A percentile compares a stretch with the other conserved stretches of the same genome.
phyloP scores from a whole-genome alignment of 1,284 basidiomycete genomes.

The Porodaedalea pini region DNA sequence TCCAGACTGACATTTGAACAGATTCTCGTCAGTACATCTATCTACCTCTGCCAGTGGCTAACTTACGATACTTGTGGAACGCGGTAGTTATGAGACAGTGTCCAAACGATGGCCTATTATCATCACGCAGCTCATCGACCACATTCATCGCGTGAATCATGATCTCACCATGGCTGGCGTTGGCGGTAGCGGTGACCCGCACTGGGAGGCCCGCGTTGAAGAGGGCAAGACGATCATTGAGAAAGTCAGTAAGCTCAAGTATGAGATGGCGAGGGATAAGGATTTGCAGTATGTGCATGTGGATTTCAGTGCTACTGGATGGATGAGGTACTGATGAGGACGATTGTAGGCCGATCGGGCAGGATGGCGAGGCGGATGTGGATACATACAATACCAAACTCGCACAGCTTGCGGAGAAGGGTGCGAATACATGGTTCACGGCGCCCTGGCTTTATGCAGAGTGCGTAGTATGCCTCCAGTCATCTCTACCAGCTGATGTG shows the following conservation, averaged over 20 bases:
- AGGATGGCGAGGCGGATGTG: slow-evolving; percentile 69
- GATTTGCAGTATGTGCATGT: slow-evolving; percentile 57
- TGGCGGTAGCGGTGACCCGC: slow-evolving; percentile 15
- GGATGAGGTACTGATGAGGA: background rate
- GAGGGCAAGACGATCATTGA: slow-evolving; percentile 84
- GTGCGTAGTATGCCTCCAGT: slow-evolving; percentile 41
- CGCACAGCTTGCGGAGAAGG: slow-evolving; percentile 41
- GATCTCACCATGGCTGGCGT: slow-evolving; percentile 36
- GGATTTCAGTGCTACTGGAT: slow-evolving; percentile 1
- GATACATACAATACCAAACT: slow-evolving; percentile 77
- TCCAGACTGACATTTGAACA: slow-evolving; percentile 24
- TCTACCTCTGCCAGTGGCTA: background rate
- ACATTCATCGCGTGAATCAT: slow-evolving; percentile 59
- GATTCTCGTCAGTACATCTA: slow-evolving; percentile 50
- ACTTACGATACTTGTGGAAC: slow-evolving; percentile 37
- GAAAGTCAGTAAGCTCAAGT: slow-evolving; percentile 78
- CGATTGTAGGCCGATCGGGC: slow-evolving; percentile 53
- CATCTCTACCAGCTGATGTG: background rate
- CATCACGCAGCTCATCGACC: slow-evolving; percentile 75
- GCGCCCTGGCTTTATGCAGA: slow-evolving; percentile 94
- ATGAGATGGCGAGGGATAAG: slow-evolving; percentile 84
- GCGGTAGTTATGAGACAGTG: slow-evolving; percentile 55
- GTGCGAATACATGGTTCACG: slow-evolving; percentile 82
- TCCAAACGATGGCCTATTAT: slow-evolving; percentile 86
- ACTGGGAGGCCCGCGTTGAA: slow-evolving; percentile 41